phyloP scores from a whole-genome alignment of 768 basidiomycete species.

The Leccinellum rugosiceps region DNA sequence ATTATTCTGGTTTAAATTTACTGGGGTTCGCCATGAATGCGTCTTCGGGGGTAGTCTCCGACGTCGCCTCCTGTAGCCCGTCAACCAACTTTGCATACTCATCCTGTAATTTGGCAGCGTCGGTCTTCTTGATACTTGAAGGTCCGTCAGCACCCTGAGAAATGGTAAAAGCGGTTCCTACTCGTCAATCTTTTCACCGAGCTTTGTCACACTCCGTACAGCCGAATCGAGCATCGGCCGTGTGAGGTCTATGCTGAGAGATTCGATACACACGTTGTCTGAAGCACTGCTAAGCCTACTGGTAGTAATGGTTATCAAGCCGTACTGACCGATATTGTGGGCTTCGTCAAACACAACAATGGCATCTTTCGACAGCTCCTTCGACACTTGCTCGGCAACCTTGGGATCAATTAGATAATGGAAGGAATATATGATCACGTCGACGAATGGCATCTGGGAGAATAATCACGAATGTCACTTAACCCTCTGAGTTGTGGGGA shows the following conservation, averaged over 20 bases:
- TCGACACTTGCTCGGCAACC: slow-evolving; percentile 98
- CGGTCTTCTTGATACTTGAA: slow-evolving; percentile 84
- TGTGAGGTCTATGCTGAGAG: slow-evolving; percentile 94
- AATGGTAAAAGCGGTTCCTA: slow-evolving; percentile 35
- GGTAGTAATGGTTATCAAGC: not conserved
- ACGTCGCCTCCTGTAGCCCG: slow-evolving; percentile 77
- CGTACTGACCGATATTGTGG: slow-evolving; percentile 86
- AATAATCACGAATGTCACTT: not conserved
- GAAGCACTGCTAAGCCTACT: slow-evolving; percentile 2
- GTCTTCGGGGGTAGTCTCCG: slow-evolving; percentile 65
- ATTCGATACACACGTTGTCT: slow-evolving; percentile 99
- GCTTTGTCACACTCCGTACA: slow-evolving; percentile 76
- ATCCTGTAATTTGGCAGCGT: slow-evolving; percentile 91
- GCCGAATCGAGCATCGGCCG: slow-evolving; percentile 98
- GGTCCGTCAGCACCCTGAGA: slow-evolving; percentile 4
- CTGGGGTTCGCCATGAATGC: slow-evolving; percentile 87
- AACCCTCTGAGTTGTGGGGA: not conserved
- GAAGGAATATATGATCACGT: slow-evolving; percentile 98
- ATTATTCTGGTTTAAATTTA: slow-evolving; percentile 31
- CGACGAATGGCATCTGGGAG: slow-evolving; percentile 91
- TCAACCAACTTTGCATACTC: slow-evolving; percentile 96
- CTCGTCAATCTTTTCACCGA: slow-evolving; percentile 95
- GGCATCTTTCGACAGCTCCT: slow-evolving; percentile 94
- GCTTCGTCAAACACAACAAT: slow-evolving; percentile 99
- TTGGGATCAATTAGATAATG: slow-evolving; percentile 99